Base-by-base conservation (phyloP, 2,329 filamentous ascomycete species). In the Aureobasidium zeae region DNA sequence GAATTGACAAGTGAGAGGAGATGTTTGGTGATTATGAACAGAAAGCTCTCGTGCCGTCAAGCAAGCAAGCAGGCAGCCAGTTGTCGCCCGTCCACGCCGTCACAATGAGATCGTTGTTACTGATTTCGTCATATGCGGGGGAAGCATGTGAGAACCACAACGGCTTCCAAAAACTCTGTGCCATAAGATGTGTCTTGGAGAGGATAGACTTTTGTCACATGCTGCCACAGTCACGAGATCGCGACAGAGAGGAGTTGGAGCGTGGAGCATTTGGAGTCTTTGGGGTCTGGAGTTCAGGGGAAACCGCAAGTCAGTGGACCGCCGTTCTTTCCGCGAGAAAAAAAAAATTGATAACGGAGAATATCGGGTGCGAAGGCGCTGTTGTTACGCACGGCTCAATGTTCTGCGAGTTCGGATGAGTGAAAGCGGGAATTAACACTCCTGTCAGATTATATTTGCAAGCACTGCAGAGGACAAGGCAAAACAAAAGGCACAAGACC, bases 141-240 rank as follows among this genome's bases (percentile, higher is more conserved):
- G 22, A 38, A 30, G 36, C 36, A 39, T 39, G 36, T 30, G 36
- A 39, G 36, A 39, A 39, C 36, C 29, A 26, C 25, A 12, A 31
- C n/a, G n/a, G n/a, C n/a, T n/a, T n/a, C n/a, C n/a, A n/a, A n/a
- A n/a, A n/a, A n/a, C n/a, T n/a, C n/a, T n/a, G n/a, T n/a, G n/a
- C n/a, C n/a, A n/a, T n/a, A n/a, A n/a, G n/a, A n/a, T n/a, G n/a
- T n/a, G n/a, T n/a, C n/a, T n/a, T n/a, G n/a, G n/a, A n/a, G n/a
- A n/a, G n/a, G n/a, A n/a, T n/a, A n/a, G n/a, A n/a, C n/a, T n/a
- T n/a, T n/a, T n/a, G n/a, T n/a, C n/a, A n/a, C n/a, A n/a, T n/a
- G n/a, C n/a, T n/a, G n/a, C n/a, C n/a, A n/a, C n/a, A n/a, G n/a
- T n/a, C n/a, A n/a, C n/a, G n/a, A n/a, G n/a, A n/a, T n/a, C n/a